Evolutionary conservation across 768 basidiomycete species (phyloP).

Genomic region (Rhizopogon vesiculosus): DNA sequence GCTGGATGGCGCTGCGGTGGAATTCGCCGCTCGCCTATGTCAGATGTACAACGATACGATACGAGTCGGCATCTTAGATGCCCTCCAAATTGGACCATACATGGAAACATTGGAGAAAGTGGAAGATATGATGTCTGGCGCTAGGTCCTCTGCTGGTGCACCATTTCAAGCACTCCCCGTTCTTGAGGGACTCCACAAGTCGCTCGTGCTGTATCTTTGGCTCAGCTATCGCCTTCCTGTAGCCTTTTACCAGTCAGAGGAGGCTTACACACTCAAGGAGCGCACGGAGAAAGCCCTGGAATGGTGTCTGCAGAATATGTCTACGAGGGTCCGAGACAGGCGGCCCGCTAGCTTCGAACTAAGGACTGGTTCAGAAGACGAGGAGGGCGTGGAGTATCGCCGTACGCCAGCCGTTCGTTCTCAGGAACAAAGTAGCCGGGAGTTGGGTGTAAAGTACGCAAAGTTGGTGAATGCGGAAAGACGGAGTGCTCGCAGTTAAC

Average conservation of each 20-base stretch:
- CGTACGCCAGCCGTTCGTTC: background rate
- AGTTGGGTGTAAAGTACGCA: background rate
- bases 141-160: slow-evolving; percentile 1
- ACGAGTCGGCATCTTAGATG: slow-evolving; percentile 16
- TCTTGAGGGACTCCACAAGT: slow-evolving; percentile 79
- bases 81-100: slow-evolving; percentile 17
- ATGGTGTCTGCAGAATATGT: slow-evolving; percentile 47
- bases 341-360: background rate
- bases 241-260: slow-evolving; percentile 54
- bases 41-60: slow-evolving; percentile 31
- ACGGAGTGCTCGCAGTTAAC: background rate
- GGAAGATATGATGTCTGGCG: slow-evolving; percentile 18
- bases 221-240: slow-evolving; percentile 65
- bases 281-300: slow-evolving; percentile 67
- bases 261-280: slow-evolving; percentile 49
- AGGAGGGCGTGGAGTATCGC: slow-evolving; percentile 17
- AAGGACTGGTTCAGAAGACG: background rate
- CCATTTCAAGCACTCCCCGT: slow-evolving; percentile 11
- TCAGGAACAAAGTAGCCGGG: background rate
- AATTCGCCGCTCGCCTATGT: background rate
- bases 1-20: slow-evolving; percentile 31
- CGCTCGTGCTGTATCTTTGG: slow-evolving; percentile 82
- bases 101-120: slow-evolving; percentile 16
- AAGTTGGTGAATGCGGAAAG: background rate
- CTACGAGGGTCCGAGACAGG: slow-evolving; percentile 10